Base-by-base conservation (phyloP, 306 rosid genomes). In the Cucumis melo region DNA sequence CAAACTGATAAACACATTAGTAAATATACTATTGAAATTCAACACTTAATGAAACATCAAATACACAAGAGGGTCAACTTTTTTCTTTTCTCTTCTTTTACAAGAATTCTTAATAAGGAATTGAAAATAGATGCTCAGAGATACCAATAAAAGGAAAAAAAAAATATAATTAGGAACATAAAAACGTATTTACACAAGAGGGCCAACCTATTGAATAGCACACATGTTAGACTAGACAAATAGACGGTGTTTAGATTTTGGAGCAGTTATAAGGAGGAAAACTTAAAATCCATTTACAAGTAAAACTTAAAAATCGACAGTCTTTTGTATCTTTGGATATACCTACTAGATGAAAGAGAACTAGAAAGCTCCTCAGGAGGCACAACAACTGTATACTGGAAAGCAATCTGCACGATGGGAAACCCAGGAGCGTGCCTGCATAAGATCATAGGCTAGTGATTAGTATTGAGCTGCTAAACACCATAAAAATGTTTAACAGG, bases 311-410 rank as follows among this genome's bases (percentile, higher is more conserved):
- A 64, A 23, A 14, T 62, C 3, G 15, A 36, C 24, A 36, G 24
- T 64, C 14, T 64, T 61, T 74, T 21, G 78, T 68, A 58, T 74
- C 75, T 81, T 62, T 50, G 73, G 76, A 66, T 81, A 59, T 87
- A 91, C 98, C 98, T 90, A 85, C 78, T 88, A 80, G 88, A 76
- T 78, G 93, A 81, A 67, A 66, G 80, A 42, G 96, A 82, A 76
- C 79, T 56, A 21, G 87, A 82, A 86, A 86, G 94, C 77, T 91
- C 92, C 85, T 82, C 82, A 32, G 96, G 93, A 73, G 98, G 95
- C 80, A 90, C 91, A 54, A 88, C 94, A 79, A 94, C 97, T 38
- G 97, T 81, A 78, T 94, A 94, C 66, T 91, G 98, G 85, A 94
- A 94, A 38, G 94, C 98, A 81, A 91, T 89, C 82, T 94, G 98